These are phyloP conservation scores for Halophytophthora polymorphica DNA, from an alignment of 352 stramenopile genomes.

Conservation along the genomic window DNA sequence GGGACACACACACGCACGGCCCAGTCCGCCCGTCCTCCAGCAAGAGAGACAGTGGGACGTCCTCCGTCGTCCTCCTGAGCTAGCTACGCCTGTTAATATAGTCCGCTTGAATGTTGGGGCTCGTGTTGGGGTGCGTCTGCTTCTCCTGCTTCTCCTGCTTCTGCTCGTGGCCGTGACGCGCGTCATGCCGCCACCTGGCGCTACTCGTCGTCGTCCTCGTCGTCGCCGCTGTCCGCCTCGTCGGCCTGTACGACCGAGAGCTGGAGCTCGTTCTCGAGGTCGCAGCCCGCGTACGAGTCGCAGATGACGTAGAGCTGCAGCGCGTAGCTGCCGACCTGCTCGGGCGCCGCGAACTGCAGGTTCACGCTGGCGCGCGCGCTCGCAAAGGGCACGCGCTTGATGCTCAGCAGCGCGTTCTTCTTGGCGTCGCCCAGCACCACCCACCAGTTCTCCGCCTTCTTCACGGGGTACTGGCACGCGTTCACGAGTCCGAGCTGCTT, in stretches of 20 bases:
- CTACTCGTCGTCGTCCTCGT: slow-evolving; percentile 43
- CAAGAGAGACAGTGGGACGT: too few species aligned
- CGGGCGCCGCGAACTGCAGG: slow-evolving; percentile 96
- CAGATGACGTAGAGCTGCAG: slow-evolving; percentile 99
- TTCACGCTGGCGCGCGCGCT: slow-evolving; percentile 73
- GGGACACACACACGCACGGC: too few species aligned
- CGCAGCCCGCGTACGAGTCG: slow-evolving; percentile 97
- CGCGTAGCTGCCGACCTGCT: slow-evolving; percentile 91
- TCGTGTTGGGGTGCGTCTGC: slow-evolving; percentile 15
- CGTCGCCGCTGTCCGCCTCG: slow-evolving; percentile 34
- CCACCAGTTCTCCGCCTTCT: slow-evolving; percentile 99
- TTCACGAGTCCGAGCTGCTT: slow-evolving; percentile 68
- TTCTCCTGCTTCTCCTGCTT: too few species aligned
- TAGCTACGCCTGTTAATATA: too few species aligned
- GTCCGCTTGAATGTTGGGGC: slow-evolving; percentile 25
- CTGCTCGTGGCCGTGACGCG: background rate
- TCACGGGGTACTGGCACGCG: slow-evolving; percentile 67
- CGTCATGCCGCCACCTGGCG: slow-evolving; percentile 10
- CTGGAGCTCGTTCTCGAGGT: slow-evolving; percentile 95
- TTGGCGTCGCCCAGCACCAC: slow-evolving; percentile 95
- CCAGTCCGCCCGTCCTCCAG: too few species aligned
- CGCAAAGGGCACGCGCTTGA: slow-evolving; percentile 96
- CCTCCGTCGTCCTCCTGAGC: too few species aligned
- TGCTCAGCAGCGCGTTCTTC: slow-evolving; percentile 95
- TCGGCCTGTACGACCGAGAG: slow-evolving; percentile 59